Conservation (phyloP, 805 yeast species). For the Pichia californica region DNA sequence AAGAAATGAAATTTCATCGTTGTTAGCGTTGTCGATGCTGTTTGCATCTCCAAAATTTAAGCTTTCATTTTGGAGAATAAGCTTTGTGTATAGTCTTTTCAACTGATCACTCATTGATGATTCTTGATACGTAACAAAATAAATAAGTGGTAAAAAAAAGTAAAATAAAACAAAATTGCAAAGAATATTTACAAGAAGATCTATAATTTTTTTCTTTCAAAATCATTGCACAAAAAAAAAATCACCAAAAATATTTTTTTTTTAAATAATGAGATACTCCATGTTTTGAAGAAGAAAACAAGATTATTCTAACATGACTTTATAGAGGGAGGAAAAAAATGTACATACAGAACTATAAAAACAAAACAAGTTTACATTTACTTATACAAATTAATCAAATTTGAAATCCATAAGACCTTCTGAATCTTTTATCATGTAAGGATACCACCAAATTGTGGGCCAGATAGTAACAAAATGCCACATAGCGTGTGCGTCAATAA, state of each 20-base stretch:
- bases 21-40: background rate
- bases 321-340: too few relatives aligned
- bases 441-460: slow-evolving; percentile 73
- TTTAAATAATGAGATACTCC: background rate
- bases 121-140: too few relatives aligned
- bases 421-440: slow-evolving; percentile 45
- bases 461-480: slow-evolving; percentile 90
- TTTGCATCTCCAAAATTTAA: slow-evolving; percentile 2
- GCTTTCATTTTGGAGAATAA: slow-evolving; percentile 16
- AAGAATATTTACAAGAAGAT: too few relatives aligned
- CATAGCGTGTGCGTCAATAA: slow-evolving; percentile 84
- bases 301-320: too few relatives aligned
- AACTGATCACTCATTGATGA: background rate
- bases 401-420: slow-evolving; percentile 26
- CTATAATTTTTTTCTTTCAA: too few relatives aligned
- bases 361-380: too few relatives aligned
- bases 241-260: background rate
- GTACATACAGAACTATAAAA: background rate
- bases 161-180: too few relatives aligned
- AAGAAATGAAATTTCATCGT: background rate
- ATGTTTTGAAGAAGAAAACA: too few relatives aligned
- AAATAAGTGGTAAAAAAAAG: too few relatives aligned
- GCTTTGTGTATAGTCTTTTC: slow-evolving; percentile 13
- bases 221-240: too few relatives aligned
- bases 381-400: slow-evolving; percentile 13